phyloP scores from a whole-genome alignment of 176 grass and related monocot genomes.

The Poa annua region DNA sequence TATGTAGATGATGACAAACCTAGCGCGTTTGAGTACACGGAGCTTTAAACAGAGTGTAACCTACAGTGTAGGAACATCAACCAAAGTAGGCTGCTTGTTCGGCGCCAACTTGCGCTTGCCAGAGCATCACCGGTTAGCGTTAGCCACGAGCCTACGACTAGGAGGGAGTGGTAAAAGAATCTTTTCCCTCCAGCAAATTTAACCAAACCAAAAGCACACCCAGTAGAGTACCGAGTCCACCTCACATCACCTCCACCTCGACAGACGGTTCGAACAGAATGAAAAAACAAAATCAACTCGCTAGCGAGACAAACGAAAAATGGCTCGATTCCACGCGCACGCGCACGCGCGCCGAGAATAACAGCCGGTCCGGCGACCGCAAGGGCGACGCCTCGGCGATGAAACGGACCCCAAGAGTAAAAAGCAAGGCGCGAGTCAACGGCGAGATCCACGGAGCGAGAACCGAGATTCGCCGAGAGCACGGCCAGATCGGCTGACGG shows the following conservation, averaged over 20 bases:
- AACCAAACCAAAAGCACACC: neutral
- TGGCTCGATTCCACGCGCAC: neutral
- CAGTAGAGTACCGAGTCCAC: neutral
- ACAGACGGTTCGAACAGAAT: neutral
- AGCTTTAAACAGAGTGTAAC: neutral
- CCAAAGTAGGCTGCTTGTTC: neutral
- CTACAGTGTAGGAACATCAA: neutral
- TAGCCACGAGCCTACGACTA: slow-evolving; percentile 18
- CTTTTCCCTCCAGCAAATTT: neutral
- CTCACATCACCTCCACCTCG: neutral
- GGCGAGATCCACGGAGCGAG: slow-evolving; percentile 35
- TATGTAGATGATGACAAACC: neutral
- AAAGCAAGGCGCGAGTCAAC: slow-evolving; percentile 19
- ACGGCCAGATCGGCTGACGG: slow-evolving; percentile 45
- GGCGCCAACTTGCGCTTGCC: neutral
- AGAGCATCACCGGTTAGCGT: neutral
- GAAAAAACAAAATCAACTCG: neutral
- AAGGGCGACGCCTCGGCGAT: neutral
- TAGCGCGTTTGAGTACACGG: neutral
- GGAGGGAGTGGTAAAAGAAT: slow-evolving; percentile 17
- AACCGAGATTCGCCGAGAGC: slow-evolving; percentile 30
- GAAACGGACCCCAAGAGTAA: neutral
- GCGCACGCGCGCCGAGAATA: neutral
- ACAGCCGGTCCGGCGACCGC: neutral
- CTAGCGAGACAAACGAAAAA: neutral